Percentiles rank a stretch among this genome's conserved stretches.
These are phyloP conservation scores for Berkeleyomyces basicola DNA, from an alignment of 2,329 filamentous ascomycete genomes.

Conservation along the genomic window DNA sequence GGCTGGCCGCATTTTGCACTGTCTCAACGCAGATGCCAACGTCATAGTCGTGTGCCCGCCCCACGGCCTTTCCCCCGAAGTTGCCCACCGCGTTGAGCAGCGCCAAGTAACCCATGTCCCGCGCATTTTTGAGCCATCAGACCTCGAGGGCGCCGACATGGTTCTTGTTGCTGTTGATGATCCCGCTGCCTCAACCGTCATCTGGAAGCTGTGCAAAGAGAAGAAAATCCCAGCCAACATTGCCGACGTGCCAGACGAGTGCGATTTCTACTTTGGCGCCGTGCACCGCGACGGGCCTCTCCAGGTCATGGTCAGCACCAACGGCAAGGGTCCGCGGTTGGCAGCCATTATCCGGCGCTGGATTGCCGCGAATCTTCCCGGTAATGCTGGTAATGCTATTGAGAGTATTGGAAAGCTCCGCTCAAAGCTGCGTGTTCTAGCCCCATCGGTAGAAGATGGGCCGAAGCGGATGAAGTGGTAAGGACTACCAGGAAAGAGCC, in stretches of 20 bases:
- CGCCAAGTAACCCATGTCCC: slow-evolving; percentile 66
- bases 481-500: slow-evolving; percentile 17
- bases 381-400: slow-evolving; percentile 71
- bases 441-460: slow-evolving; percentile 55
- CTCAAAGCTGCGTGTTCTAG: slow-evolving; percentile 59
- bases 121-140: slow-evolving; percentile 69
- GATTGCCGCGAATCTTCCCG: slow-evolving; percentile 61
- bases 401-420: slow-evolving; percentile 67
- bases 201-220: slow-evolving; percentile 90
- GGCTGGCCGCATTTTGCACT: slow-evolving; percentile 81
- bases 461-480: slow-evolving; percentile 84
- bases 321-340: slow-evolving; percentile 84
- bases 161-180: slow-evolving; percentile 90
- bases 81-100: slow-evolving; percentile 60
- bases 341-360: slow-evolving; percentile 71
- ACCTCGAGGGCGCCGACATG: slow-evolving; percentile 71
- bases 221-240: slow-evolving; percentile 79
- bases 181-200: slow-evolving; percentile 69
- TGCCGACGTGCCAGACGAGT: slow-evolving; percentile 89
- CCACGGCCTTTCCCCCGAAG: slow-evolving; percentile 72
- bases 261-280: slow-evolving; percentile 97
- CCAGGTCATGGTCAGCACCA: slow-evolving; percentile 98
- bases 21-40: slow-evolving; percentile 84
- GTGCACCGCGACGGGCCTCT: slow-evolving; percentile 88
- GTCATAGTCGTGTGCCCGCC: slow-evolving; percentile 73